A percentile compares a stretch with the other conserved stretches of the same genome.
Evolutionary conservation across 2,329 filamentous ascomycete genomes (phyloP).

Genomic region (Fusarium dlaminii): DNA sequence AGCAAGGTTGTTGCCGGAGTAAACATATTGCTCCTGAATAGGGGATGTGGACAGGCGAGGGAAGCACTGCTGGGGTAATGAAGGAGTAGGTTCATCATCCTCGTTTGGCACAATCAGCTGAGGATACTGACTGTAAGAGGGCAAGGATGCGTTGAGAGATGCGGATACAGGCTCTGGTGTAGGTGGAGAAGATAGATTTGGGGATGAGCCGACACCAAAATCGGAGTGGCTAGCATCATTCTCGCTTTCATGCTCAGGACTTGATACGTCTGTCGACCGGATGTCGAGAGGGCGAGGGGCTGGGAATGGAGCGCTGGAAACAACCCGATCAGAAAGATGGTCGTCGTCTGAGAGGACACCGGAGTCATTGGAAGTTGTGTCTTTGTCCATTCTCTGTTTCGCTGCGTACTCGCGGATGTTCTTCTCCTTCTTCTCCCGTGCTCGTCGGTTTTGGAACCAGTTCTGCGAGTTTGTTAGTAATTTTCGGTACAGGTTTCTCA

Average conservation of each 20-base stretch:
- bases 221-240: constrained; percentile 42
- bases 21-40: constrained; percentile 31
- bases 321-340: constrained; percentile 50
- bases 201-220: constrained; percentile 35
- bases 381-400: constrained; percentile 50
- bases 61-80: constrained; percentile 38
- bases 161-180: constrained; percentile 32
- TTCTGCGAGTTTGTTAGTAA: constrained; percentile 60
- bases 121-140: constrained; percentile 35
- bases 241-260: constrained; percentile 42
- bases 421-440: constrained; percentile 71
- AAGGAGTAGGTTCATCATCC: constrained; percentile 37
- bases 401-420: constrained; percentile 58
- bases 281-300: constrained; percentile 37
- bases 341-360: constrained; percentile 43
- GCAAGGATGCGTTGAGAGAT: constrained; percentile 14
- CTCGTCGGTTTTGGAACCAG: constrained; percentile 75
- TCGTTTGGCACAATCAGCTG: constrained; percentile 37
- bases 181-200: constrained; percentile 29
- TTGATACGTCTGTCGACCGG: constrained; percentile 16
- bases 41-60: constrained; percentile 31
- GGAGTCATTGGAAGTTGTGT: constrained; percentile 40
- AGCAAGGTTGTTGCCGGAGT: constrained; percentile 26
- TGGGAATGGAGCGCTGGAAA: constrained; percentile 54
- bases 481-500: background rate